A percentile compares a stretch with the other conserved stretches of the same genome.
Evolutionary conservation across 2,329 filamentous ascomycete genomes (phyloP).

Genomic region (Pseudovirgaria hyperparasitica): DNA sequence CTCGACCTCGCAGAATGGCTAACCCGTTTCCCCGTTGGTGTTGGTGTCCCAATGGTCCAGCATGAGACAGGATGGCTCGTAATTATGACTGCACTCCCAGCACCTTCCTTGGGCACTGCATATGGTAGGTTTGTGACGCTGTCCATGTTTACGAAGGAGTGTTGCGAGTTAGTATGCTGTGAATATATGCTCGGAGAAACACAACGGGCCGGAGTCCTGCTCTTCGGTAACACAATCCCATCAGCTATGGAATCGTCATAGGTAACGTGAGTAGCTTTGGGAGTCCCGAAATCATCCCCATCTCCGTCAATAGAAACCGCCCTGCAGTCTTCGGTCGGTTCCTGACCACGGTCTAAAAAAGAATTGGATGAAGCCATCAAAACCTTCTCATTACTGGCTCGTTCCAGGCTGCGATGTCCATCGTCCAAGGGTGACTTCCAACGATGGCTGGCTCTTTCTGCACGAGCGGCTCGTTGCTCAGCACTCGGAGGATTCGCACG

Average conservation of each 20-base stretch:
- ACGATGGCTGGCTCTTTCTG: slow-evolving; percentile 24
- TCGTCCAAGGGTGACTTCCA: slow-evolving; percentile 30
- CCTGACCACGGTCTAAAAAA: no score
- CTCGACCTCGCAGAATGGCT: slow-evolving; percentile 19
- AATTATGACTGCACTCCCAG: slow-evolving; percentile 29
- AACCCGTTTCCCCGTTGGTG: slow-evolving; percentile 9
- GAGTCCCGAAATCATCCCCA: no score
- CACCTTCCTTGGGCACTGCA: slow-evolving; percentile 6
- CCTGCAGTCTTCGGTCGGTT: no score
- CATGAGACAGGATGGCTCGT: slow-evolving; percentile 31
- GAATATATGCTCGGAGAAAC: slow-evolving; percentile 37
- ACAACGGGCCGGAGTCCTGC: no score
- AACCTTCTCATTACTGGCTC: no score
- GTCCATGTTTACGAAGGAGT: slow-evolving; percentile 19
- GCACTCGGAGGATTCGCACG: slow-evolving; percentile 16
- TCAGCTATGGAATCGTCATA: no score
- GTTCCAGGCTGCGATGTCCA: no score
- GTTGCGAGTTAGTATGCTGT: slow-evolving; percentile 26
- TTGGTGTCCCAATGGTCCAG: slow-evolving; percentile 23
- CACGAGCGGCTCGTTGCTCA: slow-evolving; percentile 25
- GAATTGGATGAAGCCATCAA: no score
- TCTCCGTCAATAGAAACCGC: no score
- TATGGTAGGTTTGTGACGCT: slow-evolving; percentile 12
- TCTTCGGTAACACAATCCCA: no score
- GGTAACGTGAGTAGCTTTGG: no score